A percentile compares a stretch with the other conserved stretches of the same genome.
Conservation (phyloP, 2,329 filamentous ascomycete species). For the Xylaria sp. region DNA sequence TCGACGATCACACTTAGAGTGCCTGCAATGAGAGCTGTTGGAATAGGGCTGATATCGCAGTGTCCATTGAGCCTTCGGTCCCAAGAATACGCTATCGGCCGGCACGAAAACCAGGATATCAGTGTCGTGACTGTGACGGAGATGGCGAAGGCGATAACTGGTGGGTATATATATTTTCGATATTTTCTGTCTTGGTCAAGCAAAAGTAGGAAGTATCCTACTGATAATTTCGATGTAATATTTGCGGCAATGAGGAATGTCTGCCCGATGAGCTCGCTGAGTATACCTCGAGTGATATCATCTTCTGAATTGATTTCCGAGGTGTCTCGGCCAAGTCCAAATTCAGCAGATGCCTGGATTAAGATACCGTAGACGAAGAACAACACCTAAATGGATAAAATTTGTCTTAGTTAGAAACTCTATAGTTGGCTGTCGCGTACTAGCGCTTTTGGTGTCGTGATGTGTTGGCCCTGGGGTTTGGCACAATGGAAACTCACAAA, state of each 20-base stretch:
- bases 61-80: constrained; percentile 35
- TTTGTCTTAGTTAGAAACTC: background rate
- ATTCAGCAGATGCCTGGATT: constrained; percentile 16
- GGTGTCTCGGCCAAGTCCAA: constrained; percentile 26
- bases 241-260: constrained; percentile 55
- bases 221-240: constrained; percentile 53
- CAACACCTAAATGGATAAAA: constrained; percentile 4
- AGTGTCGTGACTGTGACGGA: constrained; percentile 1
- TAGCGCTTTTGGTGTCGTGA: background rate
- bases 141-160: constrained; percentile 40
- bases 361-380: constrained; percentile 25
- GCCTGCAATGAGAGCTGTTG: constrained; percentile 24
- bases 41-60: constrained; percentile 28
- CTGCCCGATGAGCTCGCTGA: constrained; percentile 51
- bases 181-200: background rate
- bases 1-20: constrained; percentile 33
- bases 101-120: constrained; percentile 37
- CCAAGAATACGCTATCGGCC: constrained; percentile 35
- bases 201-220: constrained; percentile 54
- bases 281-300: constrained; percentile 38
- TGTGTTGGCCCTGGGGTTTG: background rate
- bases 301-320: constrained; percentile 15
- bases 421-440: background rate
- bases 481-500: constrained; percentile 26
- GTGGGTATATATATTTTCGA: constrained; percentile 48